A percentile compares a stretch with the other conserved stretches of the same genome.
Conservation (phyloP, 805 yeast species). For the Komagataella pastoris region DNA sequence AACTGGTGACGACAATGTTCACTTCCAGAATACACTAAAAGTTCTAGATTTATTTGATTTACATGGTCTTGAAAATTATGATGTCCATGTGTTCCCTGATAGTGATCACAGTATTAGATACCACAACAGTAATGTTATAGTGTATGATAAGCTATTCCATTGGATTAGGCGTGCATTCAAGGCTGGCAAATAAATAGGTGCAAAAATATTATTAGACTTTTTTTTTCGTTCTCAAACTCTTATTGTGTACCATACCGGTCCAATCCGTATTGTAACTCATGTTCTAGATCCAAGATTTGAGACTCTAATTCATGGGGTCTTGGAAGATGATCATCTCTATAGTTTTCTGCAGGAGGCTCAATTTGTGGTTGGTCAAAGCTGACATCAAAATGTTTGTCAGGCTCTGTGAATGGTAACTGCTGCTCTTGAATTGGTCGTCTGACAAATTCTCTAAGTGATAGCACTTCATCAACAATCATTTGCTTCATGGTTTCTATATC, state of each 20-base stretch:
- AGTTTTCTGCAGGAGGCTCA: conserved; percentile 31
- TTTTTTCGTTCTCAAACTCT: background rate
- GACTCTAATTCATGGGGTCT: conserved; percentile 39
- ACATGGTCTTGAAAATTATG: conserved; percentile 71
- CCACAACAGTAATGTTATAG: conserved; percentile 61
- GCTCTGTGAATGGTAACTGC: conserved; percentile 17
- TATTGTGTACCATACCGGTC: conserved; percentile 28
- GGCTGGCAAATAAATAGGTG: background rate
- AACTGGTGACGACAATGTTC: conserved; percentile 95
- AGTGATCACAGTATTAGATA: conserved; percentile 61
- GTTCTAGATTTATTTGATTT: conserved; percentile 64
- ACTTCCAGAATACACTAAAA: conserved; percentile 77
- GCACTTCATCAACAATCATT: conserved; percentile 73
- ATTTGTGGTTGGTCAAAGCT: conserved; percentile 16
- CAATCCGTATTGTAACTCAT: conserved; percentile 54
- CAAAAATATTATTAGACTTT: background rate
- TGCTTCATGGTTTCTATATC: conserved; percentile 64
- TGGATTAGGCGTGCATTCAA: conserved; percentile 55
- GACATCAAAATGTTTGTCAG: background rate
- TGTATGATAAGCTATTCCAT: conserved; percentile 48
- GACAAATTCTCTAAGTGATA: conserved; percentile 65
- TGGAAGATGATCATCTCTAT: conserved; percentile 40
- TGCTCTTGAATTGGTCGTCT: conserved; percentile 56
- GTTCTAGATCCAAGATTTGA: conserved; percentile 35
- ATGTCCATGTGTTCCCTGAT: conserved; percentile 70